Percentiles rank a stretch among this genome's conserved stretches.
Conservation (phyloP, 2,329 filamentous ascomycete species). For the Camillea tinctor region DNA sequence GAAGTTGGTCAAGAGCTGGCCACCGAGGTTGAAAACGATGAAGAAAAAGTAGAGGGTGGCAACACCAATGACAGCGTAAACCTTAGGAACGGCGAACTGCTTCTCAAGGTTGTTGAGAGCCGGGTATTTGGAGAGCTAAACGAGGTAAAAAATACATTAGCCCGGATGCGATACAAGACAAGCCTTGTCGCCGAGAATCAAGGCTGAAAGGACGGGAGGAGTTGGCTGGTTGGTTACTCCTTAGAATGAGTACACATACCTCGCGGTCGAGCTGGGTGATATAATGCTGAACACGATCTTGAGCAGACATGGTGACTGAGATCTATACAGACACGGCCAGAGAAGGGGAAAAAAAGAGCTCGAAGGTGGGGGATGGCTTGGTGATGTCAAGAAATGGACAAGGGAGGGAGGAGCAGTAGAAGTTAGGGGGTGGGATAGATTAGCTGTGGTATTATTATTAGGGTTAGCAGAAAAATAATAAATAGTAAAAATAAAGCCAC, state of each 20-base stretch:
- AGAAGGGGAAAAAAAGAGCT: too few species aligned
- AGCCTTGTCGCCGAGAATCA: background rate
- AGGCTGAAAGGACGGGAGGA: slow-evolving; percentile 1
- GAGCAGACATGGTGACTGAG: slow-evolving; percentile 66
- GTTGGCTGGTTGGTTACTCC: background rate
- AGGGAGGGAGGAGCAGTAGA: slow-evolving; percentile 12
- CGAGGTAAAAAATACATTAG: slow-evolving; percentile 17
- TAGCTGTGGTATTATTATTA: slow-evolving; percentile 24
- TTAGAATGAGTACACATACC: slow-evolving; percentile 51
- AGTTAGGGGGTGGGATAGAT: background rate
- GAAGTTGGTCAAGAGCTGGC: slow-evolving; percentile 83
- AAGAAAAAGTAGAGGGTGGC: slow-evolving; percentile 84
- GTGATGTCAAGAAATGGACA: slow-evolving; percentile 21
- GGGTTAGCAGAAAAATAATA: too few species aligned
- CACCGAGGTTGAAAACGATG: slow-evolving; percentile 88
- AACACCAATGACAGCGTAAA: slow-evolving; percentile 76
- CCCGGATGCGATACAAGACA: slow-evolving; percentile 15
- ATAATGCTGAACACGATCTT: slow-evolving; percentile 75
- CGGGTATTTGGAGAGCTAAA: slow-evolving; percentile 81
- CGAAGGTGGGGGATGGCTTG: slow-evolving; percentile 23
- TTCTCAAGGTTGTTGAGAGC: slow-evolving; percentile 82
- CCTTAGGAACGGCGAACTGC: slow-evolving; percentile 79
- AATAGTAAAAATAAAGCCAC: slow-evolving; percentile 21
- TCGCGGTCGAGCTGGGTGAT: slow-evolving; percentile 79
- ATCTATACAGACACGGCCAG: slow-evolving; percentile 6